These are phyloP conservation scores for Globisporangium uncinulatum DNA, from an alignment of 352 stramenopile genomes.

Conservation along the genomic window DNA sequence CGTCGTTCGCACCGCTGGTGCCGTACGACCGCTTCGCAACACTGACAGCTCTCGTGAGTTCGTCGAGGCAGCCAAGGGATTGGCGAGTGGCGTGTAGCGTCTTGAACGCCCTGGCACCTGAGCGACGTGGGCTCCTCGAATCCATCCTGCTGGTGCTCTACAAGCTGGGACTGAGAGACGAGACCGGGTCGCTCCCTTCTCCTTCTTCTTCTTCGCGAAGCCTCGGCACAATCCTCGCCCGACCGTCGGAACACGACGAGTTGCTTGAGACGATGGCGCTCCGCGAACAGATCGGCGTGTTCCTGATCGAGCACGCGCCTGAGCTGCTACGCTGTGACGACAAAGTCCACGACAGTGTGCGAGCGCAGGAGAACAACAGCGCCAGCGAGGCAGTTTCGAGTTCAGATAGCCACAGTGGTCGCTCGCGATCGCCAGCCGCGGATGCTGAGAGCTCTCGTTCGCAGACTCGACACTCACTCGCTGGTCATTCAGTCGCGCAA, in stretches of 20 bases:
- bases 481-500: neutral
- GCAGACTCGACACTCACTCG: neutral
- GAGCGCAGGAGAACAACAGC: neutral
- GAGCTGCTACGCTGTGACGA: constrained; percentile 6
- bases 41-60: neutral
- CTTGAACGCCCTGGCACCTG: constrained; percentile 9
- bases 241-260: too few species aligned
- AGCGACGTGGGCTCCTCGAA: constrained; percentile 21
- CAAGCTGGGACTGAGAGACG: constrained; percentile 21
- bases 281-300: constrained; percentile 10
- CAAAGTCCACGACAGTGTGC: neutral
- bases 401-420: too few species aligned
- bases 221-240: too few species aligned
- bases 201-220: too few species aligned
- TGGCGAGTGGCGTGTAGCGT: neutral
- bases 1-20: constrained; percentile 21
- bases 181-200: neutral
- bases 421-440: too few species aligned
- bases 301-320: constrained; percentile 20
- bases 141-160: constrained; percentile 24
- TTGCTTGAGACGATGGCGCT: neutral
- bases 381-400: neutral
- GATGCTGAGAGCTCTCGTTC: too few species aligned
- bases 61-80: neutral
- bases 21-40: constrained; percentile 9